Base-by-base conservation (phyloP, 441 rosid genomes). In the Adansonia grandidieri region DNA sequence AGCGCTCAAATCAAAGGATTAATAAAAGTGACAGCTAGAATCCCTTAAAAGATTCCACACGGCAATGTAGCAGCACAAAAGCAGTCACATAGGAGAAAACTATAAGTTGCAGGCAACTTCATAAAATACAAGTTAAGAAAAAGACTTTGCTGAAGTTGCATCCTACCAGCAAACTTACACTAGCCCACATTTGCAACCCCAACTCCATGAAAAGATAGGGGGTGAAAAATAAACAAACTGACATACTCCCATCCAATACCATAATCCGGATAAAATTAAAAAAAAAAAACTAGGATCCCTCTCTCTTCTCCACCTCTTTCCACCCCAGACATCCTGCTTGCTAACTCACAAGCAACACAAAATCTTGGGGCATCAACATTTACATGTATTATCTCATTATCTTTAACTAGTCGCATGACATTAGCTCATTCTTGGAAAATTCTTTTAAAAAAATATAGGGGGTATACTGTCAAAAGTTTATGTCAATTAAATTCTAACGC, bases 11-110 rank as follows among this genome's bases (percentile, higher is more conserved):
- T 47, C 75, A 54, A 72, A 72, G 61, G 64, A 54, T 72, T 54
- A 40, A 19, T 22, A 22, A 6, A 73, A 40, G 53, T 37, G 54
- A 58, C 53, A 57, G 28, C 54, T 19, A 2, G 6, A 73, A 20
- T 73, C 51, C 19, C 51, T 57, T 73, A 19, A 73, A 56, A 73
- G 53, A 73, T 13, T 57, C 66, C 54, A 58, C 40, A 73, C 37
- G 10, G 51, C 65, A 37, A 73, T 42, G 62, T 19, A 73, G 47
- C 40, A 6, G 65, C 53, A 57, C 2, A 57, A 22, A 73, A 42
- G 32, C 53, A 58, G 19, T 17, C 20, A 19, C 53, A 57, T 6
- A 42, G 32, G 51, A n/a, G n/a, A 54, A 64, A 72, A 56, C 14
- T 37, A 53, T 17, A 8, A 54, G 53, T 1, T 20, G 4, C 6